Percentiles rank a stretch among this genome's conserved stretches.
Evolutionary conservation across 140 eudicot genomes (phyloP).

Genomic region (Bidens hawaiensis): DNA sequence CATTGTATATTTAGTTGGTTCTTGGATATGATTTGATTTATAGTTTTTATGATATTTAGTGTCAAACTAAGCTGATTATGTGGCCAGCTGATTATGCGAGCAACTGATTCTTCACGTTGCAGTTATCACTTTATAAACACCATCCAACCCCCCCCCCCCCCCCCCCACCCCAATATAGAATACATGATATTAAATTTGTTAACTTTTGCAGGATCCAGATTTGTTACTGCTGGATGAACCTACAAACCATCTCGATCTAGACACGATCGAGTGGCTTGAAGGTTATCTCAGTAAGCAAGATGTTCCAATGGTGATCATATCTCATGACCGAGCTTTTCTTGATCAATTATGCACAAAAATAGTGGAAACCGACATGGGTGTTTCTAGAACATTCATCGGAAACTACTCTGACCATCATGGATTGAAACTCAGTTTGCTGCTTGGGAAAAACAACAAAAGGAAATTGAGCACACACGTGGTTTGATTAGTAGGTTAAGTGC

Average conservation of each 20-base stretch:
- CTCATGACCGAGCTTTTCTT: constrained; percentile 98
- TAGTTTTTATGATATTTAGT: background rate
- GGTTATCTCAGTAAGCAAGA: constrained; percentile 76
- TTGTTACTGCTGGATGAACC: constrained; percentile 94
- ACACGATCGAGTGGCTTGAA: constrained; percentile 98
- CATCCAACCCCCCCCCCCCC: background rate
- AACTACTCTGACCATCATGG: constrained; percentile 83
- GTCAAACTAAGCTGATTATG: background rate
- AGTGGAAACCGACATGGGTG: constrained; percentile 97
- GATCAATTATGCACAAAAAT: constrained; percentile 95
- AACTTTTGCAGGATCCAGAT: constrained; percentile 75
- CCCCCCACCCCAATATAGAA: background rate
- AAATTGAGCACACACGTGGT: constrained; percentile 79
- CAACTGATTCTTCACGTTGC: constrained; percentile 4
- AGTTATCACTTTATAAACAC: background rate
- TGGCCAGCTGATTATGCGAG: background rate
- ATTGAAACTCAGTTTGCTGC: constrained; percentile 88
- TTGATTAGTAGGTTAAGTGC: constrained; percentile 73
- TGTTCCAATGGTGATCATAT: constrained; percentile 97
- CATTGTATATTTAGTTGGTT: background rate
- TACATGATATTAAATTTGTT: constrained; percentile 4
- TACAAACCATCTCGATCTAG: constrained; percentile 96
- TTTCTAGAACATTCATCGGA: constrained; percentile 78
- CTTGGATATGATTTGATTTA: background rate
- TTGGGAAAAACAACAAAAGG: constrained; percentile 97